Conservation (phyloP, 441 rosid species). For the Populus hybrid region DNA sequence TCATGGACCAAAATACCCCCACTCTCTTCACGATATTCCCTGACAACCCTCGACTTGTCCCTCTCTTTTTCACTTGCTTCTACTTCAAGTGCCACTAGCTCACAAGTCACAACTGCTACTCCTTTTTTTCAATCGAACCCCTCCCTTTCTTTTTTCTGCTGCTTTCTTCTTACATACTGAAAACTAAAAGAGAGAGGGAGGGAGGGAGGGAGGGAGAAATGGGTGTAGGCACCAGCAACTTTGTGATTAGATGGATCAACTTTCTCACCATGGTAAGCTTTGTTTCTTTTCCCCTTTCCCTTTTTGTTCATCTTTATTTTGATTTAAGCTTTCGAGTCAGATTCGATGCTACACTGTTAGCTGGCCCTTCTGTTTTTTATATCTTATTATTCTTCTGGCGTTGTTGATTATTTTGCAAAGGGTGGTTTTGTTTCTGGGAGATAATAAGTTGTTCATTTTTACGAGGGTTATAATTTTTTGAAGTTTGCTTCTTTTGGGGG, state of each 20-base stretch:
- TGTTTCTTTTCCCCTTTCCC: conserved; percentile 8
- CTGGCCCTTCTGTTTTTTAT: background rate
- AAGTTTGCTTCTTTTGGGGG: background rate
- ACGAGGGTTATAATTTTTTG: background rate
- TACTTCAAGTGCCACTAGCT: conserved; percentile 33
- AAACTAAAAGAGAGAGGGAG: conserved; percentile 12
- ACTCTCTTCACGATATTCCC: conserved; percentile 13
- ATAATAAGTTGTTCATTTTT: background rate
- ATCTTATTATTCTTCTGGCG: background rate
- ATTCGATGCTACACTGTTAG: background rate
- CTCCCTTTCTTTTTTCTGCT: conserved; percentile 13
- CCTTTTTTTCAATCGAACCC: background rate
- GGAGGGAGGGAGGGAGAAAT: conserved; percentile 25
- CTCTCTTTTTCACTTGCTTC: conserved; percentile 22
- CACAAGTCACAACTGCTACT: conserved; percentile 12
- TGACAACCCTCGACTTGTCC: conserved; percentile 7
- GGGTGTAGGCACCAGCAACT: conserved; percentile 88
- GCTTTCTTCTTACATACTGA: conserved; percentile 10
- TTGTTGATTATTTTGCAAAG: conserved; percentile 4
- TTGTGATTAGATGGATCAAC: conserved; percentile 91
- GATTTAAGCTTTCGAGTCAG: background rate
- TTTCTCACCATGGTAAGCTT: conserved; percentile 74
- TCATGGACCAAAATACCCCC: conserved; percentile 46
- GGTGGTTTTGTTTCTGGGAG: conserved; percentile 5
- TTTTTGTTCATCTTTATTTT: background rate